Evolutionary conservation across 495 filamentous ascomycete genomes (phyloP), one percentile per base, ranked within the genome.

Genomic region (Cercophora scortea): DNA sequence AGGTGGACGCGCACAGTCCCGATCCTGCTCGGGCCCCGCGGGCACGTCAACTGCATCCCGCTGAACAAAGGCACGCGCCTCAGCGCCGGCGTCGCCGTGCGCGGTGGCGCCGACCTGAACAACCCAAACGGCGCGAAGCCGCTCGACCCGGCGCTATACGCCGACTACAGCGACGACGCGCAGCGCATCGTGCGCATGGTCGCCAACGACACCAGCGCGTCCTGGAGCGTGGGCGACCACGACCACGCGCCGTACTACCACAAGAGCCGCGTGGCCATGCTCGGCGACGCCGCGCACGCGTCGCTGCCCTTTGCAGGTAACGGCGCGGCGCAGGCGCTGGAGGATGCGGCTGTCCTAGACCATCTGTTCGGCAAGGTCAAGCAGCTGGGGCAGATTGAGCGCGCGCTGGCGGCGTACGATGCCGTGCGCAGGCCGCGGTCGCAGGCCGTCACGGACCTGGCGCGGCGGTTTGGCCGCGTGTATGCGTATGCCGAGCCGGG

Each of bases 281-380:
- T 83, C 46, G 81, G 81, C 15, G 82, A 84, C 51, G 73, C 79
- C 2, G 81, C 81, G 32, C 82, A 86, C 62, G 73, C 80, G 2
- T 71, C 80, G 39, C 63, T 84, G 6, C 80, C 80, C 0, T 82
- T 80, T 25, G 75, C 72, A 6, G 76, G 72, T 0, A 76, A 81
- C 54, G 82, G 81, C 0, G 81, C 78, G 0, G 79, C 78, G 8
- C 79, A 82, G 57, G 81, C 82, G 1, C 66, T 85, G 55, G 82
- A 85, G 55, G 82, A 84, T 56, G 82, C 74, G 3, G 68, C 68
- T 0, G 67, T 76, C 32, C 61, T 79, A 8, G 59, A 68, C 7
- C 50, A 49, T 6, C 46, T 75, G 17, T 61, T 75, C 17, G 45
- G 36, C 0, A 57, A 61, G 35, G 65, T 64, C 12, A 18, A 19